Evolutionary conservation across 495 filamentous ascomycete genomes (phyloP), one percentile per base, ranked within the genome.

Genomic region (Peziza echinospora): DNA sequence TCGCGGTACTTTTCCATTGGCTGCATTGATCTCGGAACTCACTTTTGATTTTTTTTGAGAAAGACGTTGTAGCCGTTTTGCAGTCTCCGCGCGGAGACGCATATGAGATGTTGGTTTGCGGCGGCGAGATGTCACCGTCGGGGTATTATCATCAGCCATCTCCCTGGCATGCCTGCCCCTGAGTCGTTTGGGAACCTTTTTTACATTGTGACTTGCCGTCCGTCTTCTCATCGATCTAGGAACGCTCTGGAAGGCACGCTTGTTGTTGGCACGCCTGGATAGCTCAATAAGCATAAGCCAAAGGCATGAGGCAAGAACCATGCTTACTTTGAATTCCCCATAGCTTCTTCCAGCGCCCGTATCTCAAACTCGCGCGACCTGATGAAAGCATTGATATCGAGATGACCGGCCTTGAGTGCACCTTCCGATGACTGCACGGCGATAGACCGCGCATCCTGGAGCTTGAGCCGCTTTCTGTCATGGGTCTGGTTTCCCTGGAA

Each of bases 151-250:
- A 45, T 85, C 82, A 45, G 66, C 65, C 80, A 91, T 87, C 71
- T 97, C 89, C 56, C 69, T 71, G 53, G 65, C 72, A 1, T 82
- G 84, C 55, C 81, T 68, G 22, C 57, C 64, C 48, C 77, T 71
- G 52, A 97, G 64, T 51, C 81, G 66, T 55, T 75, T 80, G 22
- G 89, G 89, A n/a, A 97, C 78, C 45, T 76, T 71, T 63, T 91
- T 92, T 39, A 80, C 78, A 73, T 96, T 93, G 61, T 97, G 89
- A 60, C 84, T 91, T 19, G 85, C 89, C 0, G 89, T 92, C 51
- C 89, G 70, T 46, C 89, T 68, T 42, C 89, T 67, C 71, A 97
- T 64, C 41, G 78, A 73, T 49, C 82, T 72, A 0, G 89, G 89
- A 11, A 97, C 80, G 47, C 78, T 68, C 62, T 97, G 89, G 56